These are phyloP conservation scores for Sphaerulina populicola DNA, from an alignment of 2,329 filamentous ascomycete species.

Conservation along the genomic window DNA sequence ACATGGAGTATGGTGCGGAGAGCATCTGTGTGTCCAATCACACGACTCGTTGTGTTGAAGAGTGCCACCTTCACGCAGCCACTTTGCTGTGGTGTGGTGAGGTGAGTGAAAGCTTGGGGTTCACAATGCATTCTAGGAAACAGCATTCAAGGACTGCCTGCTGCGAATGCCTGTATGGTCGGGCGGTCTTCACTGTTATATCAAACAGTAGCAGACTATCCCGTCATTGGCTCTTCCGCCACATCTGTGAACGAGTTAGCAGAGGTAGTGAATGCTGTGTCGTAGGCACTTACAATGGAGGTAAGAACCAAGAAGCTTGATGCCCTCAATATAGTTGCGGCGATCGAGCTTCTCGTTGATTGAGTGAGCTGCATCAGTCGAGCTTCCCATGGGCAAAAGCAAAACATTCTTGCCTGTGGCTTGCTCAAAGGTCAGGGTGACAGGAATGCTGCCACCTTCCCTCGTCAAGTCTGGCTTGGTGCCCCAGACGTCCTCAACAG, in stretches of 20 bases:
- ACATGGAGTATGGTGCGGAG: too few relatives aligned
- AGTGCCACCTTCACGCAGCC: too few relatives aligned
- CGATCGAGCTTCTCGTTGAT: constrained; percentile 98
- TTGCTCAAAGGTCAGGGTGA: constrained; percentile 94
- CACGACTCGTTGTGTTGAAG: too few relatives aligned
- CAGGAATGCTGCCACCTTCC: constrained; percentile 93
- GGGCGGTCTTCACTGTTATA: too few relatives aligned
- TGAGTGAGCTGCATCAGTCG: constrained; percentile 78
- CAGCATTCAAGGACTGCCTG: too few relatives aligned
- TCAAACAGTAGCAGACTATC: not conserved
- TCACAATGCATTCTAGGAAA: too few relatives aligned
- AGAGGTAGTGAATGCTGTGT: not conserved
- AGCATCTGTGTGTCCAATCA: too few relatives aligned
- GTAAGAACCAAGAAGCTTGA: constrained; percentile 89
- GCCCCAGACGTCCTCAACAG: constrained; percentile 90
- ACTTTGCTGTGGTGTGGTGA: too few relatives aligned
- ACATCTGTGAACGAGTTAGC: constrained; percentile 46
- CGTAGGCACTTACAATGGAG: constrained; percentile 54
- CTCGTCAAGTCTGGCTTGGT: constrained; percentile 90
- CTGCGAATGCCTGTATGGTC: too few relatives aligned
- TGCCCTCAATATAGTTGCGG: constrained; percentile 96
- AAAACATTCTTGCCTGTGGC: constrained; percentile 97
- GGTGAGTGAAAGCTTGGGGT: too few relatives aligned
- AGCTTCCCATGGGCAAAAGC: constrained; percentile 91
- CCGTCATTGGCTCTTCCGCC: constrained; percentile 65